Conservation (phyloP, 208 protist species). For the Acanthamoeba royreba region DNA sequence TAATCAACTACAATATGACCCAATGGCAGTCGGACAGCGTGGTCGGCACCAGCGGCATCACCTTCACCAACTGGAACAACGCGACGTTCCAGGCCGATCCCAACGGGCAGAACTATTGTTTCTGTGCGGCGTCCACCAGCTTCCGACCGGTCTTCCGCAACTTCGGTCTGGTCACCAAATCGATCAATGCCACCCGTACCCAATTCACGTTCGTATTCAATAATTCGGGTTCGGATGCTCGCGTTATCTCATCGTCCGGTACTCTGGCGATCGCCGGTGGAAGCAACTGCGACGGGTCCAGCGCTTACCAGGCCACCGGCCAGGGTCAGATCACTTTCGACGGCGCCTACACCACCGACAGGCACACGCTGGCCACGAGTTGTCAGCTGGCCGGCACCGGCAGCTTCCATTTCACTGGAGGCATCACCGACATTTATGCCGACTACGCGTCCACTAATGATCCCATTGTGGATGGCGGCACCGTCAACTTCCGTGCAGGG, state of each 20-base stretch:
- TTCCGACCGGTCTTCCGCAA: neutral
- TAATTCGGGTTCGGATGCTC: neutral
- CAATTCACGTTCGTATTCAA: too few relatives aligned
- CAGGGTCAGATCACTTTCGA: neutral
- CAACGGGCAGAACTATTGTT: neutral
- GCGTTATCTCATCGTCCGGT: neutral
- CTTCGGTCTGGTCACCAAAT: constrained; percentile 7
- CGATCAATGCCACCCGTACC: neutral
- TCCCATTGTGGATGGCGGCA: constrained; percentile 11
- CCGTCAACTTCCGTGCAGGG: constrained; percentile 10
- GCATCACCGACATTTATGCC: neutral
- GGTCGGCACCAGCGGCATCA: neutral
- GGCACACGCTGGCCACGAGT: neutral
- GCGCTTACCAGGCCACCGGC: neutral
- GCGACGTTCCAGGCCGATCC: constrained; percentile 31
- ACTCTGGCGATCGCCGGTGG: neutral
- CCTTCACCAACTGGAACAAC: constrained; percentile 38
- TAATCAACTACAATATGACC: constrained; percentile 10
- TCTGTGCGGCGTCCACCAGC: neutral
- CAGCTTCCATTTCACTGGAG: neutral
- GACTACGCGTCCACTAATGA: neutral
- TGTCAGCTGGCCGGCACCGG: constrained; percentile 9
- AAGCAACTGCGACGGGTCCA: neutral
- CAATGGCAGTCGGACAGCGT: neutral
- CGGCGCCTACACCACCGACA: neutral